Base-by-base conservation (phyloP, 2,329 filamentous ascomycete species). In the Sclerotinia borealis region DNA sequence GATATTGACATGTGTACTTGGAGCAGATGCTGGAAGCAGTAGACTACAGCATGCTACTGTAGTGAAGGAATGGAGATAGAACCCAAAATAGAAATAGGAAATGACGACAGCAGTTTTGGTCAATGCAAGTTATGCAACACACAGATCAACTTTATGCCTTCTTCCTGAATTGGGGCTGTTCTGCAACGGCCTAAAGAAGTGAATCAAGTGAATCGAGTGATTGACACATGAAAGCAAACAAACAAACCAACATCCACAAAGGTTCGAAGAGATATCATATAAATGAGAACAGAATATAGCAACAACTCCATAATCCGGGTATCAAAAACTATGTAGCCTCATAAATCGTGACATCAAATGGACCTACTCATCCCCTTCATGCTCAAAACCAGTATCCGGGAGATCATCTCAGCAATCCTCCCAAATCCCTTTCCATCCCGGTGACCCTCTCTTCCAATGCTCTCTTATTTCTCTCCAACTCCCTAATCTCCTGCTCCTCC, bases 381-480 rank as follows among this genome's bases (percentile, higher is more conserved):
- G n/a, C 39, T 34, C 27, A 45, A 15, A 13, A 7, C 11, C 27
- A 56, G 8, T 25, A 34, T 15, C 13, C 25, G 31, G 29, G 49
- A 47, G 60, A 58, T 73, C 67, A 74, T 48, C 73, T 66, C 51
- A 74, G 52, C 45, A 88, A 72, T 0, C 85, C 85, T 25, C 85
- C 85, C n/a, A 90, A 78, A 73, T 89, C 86, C 69, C 81, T 82
- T 65, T 88, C 86, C 83, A 90, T 88, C 1, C 84, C 85, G 51
- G 78, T 82, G n/a, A 90, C 85, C 39, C 86, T 79, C 27, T 83
- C 83, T 71, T 89, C 86, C 15, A 90, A 75, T 8, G 76, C 77
- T 59, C 78, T 80, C 76, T 89, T 90, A 75, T 82, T 87, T 64
- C 75, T 76, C 72, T 90, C 88, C 41, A 90, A 75, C 65, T 85